Conservation (phyloP, 768 basidiomycete species). For the Hygrocybe coccinea region DNA sequence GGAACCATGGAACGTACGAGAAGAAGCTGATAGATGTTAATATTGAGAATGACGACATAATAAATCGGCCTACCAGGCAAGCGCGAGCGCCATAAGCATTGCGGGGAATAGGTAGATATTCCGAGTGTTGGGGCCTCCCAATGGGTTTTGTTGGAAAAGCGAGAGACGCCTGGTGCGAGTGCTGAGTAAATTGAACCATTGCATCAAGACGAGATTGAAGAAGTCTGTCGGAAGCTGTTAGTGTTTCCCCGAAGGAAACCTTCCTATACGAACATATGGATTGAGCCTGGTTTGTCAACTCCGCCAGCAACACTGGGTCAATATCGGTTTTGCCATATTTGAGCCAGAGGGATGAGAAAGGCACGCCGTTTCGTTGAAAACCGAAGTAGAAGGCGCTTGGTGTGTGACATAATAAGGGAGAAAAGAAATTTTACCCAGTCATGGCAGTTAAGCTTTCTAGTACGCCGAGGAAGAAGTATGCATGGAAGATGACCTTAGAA, state of each 20-base stretch:
- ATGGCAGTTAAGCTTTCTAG: slow-evolving; percentile 44
- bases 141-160: slow-evolving; percentile 52
- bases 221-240: slow-evolving; percentile 23
- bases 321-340: slow-evolving; percentile 40
- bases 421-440: slow-evolving; percentile 37
- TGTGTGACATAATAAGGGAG: neutral
- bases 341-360: slow-evolving; percentile 44
- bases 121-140: slow-evolving; percentile 17
- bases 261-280: slow-evolving; percentile 32
- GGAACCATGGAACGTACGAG: slow-evolving; percentile 42
- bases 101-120: slow-evolving; percentile 46
- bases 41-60: slow-evolving; percentile 14
- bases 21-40: slow-evolving; percentile 31
- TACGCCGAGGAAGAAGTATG: slow-evolving; percentile 53
- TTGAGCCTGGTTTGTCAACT: slow-evolving; percentile 43
- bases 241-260: neutral
- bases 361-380: slow-evolving; percentile 42
- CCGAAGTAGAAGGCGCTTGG: slow-evolving; percentile 37
- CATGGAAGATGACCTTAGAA: slow-evolving; percentile 49
- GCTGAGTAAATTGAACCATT: slow-evolving; percentile 56
- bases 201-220: slow-evolving; percentile 53
- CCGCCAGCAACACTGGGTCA: slow-evolving; percentile 34
- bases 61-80: slow-evolving; percentile 40
- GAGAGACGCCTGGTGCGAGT: slow-evolving; percentile 52
- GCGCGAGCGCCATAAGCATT: slow-evolving; percentile 38